Conservation (phyloP, 345 rosid species). For the Leavenworthia alabamica region DNA sequence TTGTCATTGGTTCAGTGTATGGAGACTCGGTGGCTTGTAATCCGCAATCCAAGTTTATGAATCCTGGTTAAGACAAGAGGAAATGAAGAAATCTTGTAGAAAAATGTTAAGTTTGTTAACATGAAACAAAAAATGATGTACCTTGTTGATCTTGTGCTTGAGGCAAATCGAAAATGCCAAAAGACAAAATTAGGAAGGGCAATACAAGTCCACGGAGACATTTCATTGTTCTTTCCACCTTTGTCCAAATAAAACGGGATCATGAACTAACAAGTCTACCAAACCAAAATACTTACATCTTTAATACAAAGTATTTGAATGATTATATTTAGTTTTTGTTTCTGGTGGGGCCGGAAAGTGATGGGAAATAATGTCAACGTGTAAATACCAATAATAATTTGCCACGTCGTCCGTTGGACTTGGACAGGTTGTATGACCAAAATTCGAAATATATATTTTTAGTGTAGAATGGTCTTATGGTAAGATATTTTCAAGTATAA, state of each 20-base stretch:
- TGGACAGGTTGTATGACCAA: background rate
- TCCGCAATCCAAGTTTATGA: conserved; percentile 30
- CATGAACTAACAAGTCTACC: background rate
- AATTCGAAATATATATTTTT: background rate
- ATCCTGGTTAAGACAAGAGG: conserved; percentile 13
- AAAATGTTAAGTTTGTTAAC: background rate
- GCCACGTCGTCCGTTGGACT: background rate
- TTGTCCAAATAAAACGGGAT: background rate
- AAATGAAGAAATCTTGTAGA: background rate
- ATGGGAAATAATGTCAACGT: background rate
- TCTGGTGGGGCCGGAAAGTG: background rate
- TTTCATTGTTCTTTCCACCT: conserved; percentile 12
- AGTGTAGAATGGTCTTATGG: no score
- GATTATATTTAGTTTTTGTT: background rate
- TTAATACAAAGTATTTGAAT: background rate
- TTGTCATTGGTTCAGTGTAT: conserved; percentile 22
- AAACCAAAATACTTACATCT: background rate
- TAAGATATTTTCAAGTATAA: background rate
- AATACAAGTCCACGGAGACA: background rate
- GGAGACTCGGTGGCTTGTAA: conserved; percentile 19
- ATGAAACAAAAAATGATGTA: background rate
- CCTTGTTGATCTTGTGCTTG: conserved; percentile 29
- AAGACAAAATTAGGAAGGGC: background rate
- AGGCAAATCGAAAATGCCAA: background rate
- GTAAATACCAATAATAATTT: background rate